Conservation (phyloP, 306 rosid genomes). For the Argentina anserina region DNA sequence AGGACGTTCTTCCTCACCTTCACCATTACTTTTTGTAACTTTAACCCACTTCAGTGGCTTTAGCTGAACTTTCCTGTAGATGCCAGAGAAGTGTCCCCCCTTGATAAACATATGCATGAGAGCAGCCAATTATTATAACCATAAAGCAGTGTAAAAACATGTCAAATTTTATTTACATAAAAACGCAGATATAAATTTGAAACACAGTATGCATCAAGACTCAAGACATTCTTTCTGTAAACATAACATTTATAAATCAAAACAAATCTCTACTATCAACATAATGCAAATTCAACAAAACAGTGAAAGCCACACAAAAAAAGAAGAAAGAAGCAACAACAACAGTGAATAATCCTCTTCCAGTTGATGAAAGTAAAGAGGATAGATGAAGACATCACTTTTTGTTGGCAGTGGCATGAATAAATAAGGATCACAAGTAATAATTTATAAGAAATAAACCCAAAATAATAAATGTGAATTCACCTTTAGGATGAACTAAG, state of each 20-base stretch:
- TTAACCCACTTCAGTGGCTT: slow-evolving; percentile 93
- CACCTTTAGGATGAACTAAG: neutral
- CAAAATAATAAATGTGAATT: neutral
- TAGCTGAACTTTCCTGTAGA: slow-evolving; percentile 93
- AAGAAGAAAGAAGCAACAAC: neutral
- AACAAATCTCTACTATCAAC: neutral
- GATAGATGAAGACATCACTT: neutral
- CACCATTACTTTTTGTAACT: slow-evolving; percentile 61
- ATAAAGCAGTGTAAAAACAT: neutral
- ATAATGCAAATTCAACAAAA: neutral
- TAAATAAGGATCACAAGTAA: neutral
- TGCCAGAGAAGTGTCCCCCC: slow-evolving; percentile 99
- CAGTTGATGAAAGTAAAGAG: neutral
- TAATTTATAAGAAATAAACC: neutral
- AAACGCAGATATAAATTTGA: neutral
- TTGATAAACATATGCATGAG: slow-evolving; percentile 31
- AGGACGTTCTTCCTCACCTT: slow-evolving; percentile 94
- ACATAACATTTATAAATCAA: neutral
- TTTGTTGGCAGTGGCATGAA: neutral
- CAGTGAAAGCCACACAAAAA: neutral
- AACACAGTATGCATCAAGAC: neutral
- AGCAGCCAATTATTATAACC: slow-evolving; percentile 28
- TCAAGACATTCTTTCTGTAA: neutral
- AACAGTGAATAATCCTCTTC: neutral
- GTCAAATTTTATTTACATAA: neutral